Conservation (phyloP, 73 alveolate genomes). For the Tetrahymena thermophila region DNA sequence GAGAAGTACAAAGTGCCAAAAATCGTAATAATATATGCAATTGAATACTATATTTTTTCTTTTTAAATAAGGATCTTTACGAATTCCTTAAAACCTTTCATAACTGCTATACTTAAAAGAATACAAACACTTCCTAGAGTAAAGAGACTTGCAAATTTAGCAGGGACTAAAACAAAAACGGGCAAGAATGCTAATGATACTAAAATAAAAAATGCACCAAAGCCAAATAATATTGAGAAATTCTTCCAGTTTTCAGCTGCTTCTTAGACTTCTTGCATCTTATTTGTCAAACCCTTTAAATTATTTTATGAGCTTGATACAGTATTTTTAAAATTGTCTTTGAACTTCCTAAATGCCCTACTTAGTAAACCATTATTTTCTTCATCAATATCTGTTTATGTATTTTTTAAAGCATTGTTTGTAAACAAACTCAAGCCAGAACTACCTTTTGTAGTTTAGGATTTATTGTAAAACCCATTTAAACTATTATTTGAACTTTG, state of each 20-base stretch:
- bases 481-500: background rate
- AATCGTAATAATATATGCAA: conserved; percentile 5
- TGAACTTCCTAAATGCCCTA: background rate
- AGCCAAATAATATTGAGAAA: conserved; percentile 19
- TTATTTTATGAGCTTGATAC: background rate
- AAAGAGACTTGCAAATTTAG: conserved; percentile 31
- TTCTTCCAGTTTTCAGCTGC: conserved; percentile 37
- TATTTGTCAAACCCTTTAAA: background rate
- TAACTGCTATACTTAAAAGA: background rate
- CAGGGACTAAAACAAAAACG: conserved; percentile 23
- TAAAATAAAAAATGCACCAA: conserved; percentile 15
- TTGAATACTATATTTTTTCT: conserved; percentile 10
- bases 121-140: conserved; percentile 30
- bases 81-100: conserved; percentile 27
- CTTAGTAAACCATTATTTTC: background rate
- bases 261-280: conserved; percentile 31
- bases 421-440: background rate
- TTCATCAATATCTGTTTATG: background rate
- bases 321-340: background rate
- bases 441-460: background rate
- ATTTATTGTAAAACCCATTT: background rate
- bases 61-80: conserved; percentile 3
- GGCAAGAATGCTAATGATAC: conserved; percentile 25
- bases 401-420: background rate
- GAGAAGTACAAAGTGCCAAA: conserved; percentile 12